Conservation (phyloP, 2,329 filamentous ascomycete species). For the Calonectria pseudoreteaudii region DNA sequence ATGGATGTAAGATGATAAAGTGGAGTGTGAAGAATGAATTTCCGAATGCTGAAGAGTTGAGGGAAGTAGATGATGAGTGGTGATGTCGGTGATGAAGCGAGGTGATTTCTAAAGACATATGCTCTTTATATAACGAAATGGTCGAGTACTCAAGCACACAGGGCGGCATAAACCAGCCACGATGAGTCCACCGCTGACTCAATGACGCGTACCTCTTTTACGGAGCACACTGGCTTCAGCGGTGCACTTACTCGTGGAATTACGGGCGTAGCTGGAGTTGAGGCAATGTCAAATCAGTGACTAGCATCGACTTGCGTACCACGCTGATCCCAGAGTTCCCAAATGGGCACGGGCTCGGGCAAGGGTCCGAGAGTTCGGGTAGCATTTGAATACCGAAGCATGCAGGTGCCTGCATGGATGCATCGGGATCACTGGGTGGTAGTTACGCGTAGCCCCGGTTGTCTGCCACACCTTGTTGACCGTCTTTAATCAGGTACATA, state of each 20-base stretch:
- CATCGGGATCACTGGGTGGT: not conserved
- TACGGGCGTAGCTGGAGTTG: not conserved
- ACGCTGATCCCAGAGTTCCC: not conserved
- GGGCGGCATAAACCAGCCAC: too few relatives aligned
- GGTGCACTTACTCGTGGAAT: not conserved
- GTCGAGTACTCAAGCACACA: not conserved
- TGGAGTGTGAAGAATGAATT: too few relatives aligned
- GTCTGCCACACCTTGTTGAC: not conserved
- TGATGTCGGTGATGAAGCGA: not conserved
- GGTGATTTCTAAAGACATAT: not conserved
- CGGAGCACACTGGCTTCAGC: not conserved
- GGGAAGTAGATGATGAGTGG: not conserved
- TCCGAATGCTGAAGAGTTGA: too few relatives aligned
- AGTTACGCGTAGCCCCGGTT: not conserved
- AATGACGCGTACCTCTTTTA: not conserved
- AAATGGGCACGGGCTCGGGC: not conserved
- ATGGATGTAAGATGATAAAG: not conserved
- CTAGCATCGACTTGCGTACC: not conserved
- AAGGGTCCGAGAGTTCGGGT: not conserved
- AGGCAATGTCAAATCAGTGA: not conserved
- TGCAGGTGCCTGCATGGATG: not conserved
- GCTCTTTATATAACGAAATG: not conserved
- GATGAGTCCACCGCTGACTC: not conserved
- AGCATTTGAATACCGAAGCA: not conserved
- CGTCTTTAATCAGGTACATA: not conserved